Base-by-base conservation (phyloP, 2,329 filamentous ascomycete species). In the Oidium heveae region DNA sequence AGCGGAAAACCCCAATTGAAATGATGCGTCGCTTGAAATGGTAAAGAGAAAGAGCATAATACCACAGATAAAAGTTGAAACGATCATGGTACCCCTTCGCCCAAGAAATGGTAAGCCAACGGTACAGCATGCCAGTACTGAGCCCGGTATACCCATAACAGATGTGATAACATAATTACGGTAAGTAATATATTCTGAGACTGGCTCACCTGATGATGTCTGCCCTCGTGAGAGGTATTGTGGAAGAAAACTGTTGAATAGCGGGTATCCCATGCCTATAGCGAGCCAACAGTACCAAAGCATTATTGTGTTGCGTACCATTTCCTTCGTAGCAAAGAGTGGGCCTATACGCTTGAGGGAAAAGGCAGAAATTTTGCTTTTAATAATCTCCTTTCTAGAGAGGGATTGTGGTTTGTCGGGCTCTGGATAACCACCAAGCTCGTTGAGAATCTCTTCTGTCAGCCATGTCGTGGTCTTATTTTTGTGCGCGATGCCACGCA, bases 221-320 rank as follows among this genome's bases (percentile, higher is more conserved):
- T 76, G 74, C 55, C 78, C 74, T 24, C 79, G 75, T 57, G 91
- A 76, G 63, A 91, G 91, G 60, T 91, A 84, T 81, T 63, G 39
- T 0, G 86, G 86, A n/a, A 94, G 72, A 68, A 93, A 93, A 54
- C 84, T 82, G 66, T 91, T 91, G 74, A 89, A 94, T 1, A 94
- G 75, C 0, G 85, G 85, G 63, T 89, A 93, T 2, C 80, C 85
- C 77, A 93, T 83, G 57, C 86, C 86, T 59, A 93, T 88, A 13
- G 77, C 80, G 0, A 80, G 74, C 86, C 86, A 93, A 64, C 78
- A 80, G 66, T 87, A 84, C 83, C 83, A 87, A 51, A 89, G 70
- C 22, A 79, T 67, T 3, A 59, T 62, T 0, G 75, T 79, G 41
- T 74, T 71, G 54, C 70, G 59, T 54, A 69, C 74, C 8, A 77